Evolutionary conservation across 176 grass and related monocot genomes (phyloP).

Genomic region (Rhipidocladum racemiflorum): DNA sequence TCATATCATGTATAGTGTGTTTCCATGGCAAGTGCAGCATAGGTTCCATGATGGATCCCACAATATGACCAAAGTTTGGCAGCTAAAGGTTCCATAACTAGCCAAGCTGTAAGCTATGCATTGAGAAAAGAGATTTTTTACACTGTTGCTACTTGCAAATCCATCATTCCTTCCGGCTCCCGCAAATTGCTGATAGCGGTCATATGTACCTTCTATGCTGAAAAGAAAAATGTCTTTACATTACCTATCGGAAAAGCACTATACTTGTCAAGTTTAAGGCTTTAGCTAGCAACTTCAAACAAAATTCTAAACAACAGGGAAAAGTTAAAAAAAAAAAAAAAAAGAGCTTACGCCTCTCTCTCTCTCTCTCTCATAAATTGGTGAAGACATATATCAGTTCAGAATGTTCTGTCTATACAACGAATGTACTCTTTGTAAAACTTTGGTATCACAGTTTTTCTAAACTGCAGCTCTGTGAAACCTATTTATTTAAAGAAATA

Average conservation of each 20-base stretch:
- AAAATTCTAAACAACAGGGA: not conserved
- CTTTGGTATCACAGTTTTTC: not conserved
- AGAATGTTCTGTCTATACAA: not conserved
- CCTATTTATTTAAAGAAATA: not conserved
- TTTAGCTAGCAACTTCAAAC: not conserved
- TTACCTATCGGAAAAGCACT: not conserved
- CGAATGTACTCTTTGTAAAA: not conserved
- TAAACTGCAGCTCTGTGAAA: not conserved
- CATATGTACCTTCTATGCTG: constrained; percentile 55
- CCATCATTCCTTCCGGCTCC: constrained; percentile 19
- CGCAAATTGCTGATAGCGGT: constrained; percentile 39
- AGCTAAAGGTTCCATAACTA: not conserved
- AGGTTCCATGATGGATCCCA: not conserved
- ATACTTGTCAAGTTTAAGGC: not conserved
- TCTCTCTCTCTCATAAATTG: not conserved
- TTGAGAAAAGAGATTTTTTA: constrained; percentile 29
- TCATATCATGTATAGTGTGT: not conserved
- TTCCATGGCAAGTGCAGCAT: not conserved
- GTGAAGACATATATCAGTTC: not conserved
- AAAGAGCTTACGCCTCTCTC: not conserved
- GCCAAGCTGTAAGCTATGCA: constrained; percentile 2
- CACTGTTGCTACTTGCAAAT: constrained; percentile 11
- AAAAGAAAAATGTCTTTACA: constrained; percentile 23
- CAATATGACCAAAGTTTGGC: not conserved
- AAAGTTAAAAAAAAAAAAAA: not conserved